Evolutionary conservation across 805 yeast species (phyloP).

Genomic region (Kodamaea kaohsiungensis): DNA sequence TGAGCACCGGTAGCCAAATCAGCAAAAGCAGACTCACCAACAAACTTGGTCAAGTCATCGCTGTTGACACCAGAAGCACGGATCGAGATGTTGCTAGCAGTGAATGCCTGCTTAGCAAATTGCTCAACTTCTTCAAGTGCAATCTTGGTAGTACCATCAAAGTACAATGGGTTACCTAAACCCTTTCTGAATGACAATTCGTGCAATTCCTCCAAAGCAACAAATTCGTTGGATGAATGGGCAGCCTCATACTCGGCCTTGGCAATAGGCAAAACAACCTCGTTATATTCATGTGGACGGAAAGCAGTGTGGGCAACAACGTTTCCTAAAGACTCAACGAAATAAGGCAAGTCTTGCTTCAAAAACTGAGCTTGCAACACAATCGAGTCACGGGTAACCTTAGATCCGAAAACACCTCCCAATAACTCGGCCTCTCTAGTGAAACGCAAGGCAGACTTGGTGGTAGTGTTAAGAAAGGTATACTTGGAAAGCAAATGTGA

Average conservation of each 20-base stretch:
- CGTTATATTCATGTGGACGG: conserved; percentile 82
- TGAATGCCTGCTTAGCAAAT: conserved; percentile 69
- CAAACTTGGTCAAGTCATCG: conserved; percentile 67
- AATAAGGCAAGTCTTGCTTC: conserved; percentile 88
- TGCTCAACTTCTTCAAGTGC: conserved; percentile 64
- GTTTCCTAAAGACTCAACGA: conserved; percentile 79
- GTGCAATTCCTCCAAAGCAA: conserved; percentile 78
- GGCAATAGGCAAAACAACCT: conserved; percentile 80
- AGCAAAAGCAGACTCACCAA: conserved; percentile 64
- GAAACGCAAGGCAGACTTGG: conserved; percentile 87
- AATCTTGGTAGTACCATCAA: conserved; percentile 59
- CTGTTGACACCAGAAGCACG: conserved; percentile 72
- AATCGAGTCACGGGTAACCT: conserved; percentile 81
- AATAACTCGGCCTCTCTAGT: conserved; percentile 92
- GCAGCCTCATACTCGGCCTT: conserved; percentile 60
- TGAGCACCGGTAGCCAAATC: conserved; percentile 62
- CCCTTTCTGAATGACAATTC: conserved; percentile 82
- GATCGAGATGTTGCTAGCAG: conserved; percentile 68
- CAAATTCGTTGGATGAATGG: conserved; percentile 49
- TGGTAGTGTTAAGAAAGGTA: conserved; percentile 77
- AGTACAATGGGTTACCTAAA: conserved; percentile 79
- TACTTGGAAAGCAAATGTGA: conserved; percentile 84
- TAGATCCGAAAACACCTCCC: conserved; percentile 76
- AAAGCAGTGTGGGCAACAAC: conserved; percentile 68
- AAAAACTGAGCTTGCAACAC: conserved; percentile 80